These are phyloP conservation scores for Eleusine indica DNA, from an alignment of 176 grass and related monocot genomes.

Conservation along the genomic window DNA sequence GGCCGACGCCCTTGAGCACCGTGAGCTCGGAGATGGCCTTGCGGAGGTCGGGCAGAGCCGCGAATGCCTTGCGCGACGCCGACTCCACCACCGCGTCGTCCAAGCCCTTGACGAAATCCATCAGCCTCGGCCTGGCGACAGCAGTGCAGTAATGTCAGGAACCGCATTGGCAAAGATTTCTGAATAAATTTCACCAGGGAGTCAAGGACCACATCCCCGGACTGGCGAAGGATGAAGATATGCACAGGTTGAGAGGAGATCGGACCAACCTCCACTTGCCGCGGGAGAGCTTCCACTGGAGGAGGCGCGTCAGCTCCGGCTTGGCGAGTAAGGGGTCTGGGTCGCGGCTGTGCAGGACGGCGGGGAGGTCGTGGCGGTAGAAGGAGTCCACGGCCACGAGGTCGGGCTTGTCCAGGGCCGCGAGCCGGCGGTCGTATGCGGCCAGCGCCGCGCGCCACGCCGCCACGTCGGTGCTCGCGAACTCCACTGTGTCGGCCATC, in stretches of 20 bases:
- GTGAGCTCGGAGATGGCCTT: constrained; percentile 75
- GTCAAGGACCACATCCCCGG: not conserved
- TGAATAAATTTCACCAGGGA: not conserved
- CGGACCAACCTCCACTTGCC: constrained; percentile 77
- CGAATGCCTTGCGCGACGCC: constrained; percentile 71
- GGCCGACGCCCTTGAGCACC: constrained; percentile 77
- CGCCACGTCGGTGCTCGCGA: constrained; percentile 55
- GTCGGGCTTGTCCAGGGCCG: constrained; percentile 66
- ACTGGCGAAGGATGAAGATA: not conserved
- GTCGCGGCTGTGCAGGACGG: constrained; percentile 57
- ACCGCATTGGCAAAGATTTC: not conserved
- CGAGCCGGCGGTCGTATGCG: constrained; percentile 57
- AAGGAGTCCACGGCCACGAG: constrained; percentile 66
- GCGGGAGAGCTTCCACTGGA: constrained; percentile 94
- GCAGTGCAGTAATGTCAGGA: not conserved
- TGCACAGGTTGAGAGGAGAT: not conserved
- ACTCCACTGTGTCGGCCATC: constrained; percentile 62
- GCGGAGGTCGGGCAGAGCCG: constrained; percentile 64
- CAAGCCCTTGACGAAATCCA: constrained; percentile 76
- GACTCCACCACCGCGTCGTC: constrained; percentile 63
- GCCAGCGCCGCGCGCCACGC: constrained; percentile 65
- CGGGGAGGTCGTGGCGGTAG: constrained; percentile 75
- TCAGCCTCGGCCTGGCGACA: constrained; percentile 68
- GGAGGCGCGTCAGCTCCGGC: constrained; percentile 73
- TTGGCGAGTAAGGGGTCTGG: constrained; percentile 69